These are phyloP conservation scores for Colletotrichum siamense DNA, from an alignment of 2,329 filamentous ascomycete genomes.

Conservation along the genomic window DNA sequence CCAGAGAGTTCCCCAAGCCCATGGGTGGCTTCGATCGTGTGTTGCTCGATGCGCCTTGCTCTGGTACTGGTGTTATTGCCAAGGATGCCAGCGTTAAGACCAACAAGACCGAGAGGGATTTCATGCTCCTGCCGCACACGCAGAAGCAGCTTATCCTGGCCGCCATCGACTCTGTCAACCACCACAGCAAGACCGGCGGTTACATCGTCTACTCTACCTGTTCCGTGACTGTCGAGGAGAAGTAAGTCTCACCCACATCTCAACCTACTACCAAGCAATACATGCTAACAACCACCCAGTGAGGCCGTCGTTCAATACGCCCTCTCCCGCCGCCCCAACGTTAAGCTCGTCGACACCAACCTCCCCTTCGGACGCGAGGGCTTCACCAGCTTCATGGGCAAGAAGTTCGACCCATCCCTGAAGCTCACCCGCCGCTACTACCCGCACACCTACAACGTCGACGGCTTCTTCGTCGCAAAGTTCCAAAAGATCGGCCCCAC, in stretches of 20 bases:
- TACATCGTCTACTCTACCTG: slow-evolving; percentile 98
- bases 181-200: slow-evolving; percentile 88
- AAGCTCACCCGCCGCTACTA: slow-evolving; percentile 86
- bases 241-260: slow-evolving; percentile 24
- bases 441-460: slow-evolving; percentile 91
- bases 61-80: slow-evolving; percentile 88
- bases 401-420: slow-evolving; percentile 87
- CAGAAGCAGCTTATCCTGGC: slow-evolving; percentile 94
- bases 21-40: slow-evolving; percentile 97
- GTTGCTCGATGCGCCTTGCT: slow-evolving; percentile 77
- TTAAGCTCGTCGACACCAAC: slow-evolving; percentile 90
- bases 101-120: slow-evolving; percentile 96
- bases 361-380: slow-evolving; percentile 91
- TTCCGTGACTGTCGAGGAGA: slow-evolving; percentile 90
- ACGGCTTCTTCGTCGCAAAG: slow-evolving; percentile 98
- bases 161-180: slow-evolving; percentile 94
- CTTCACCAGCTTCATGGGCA: slow-evolving; percentile 89
- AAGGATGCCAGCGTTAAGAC: slow-evolving; percentile 98
- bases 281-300: slow-evolving; percentile 48
- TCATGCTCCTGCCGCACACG: slow-evolving; percentile 87
- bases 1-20: slow-evolving; percentile 89
- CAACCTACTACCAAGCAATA: not conserved
- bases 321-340: slow-evolving; percentile 88
- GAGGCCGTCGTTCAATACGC: slow-evolving; percentile 95
- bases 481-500: slow-evolving; percentile 91